A percentile compares a stretch with the other conserved stretches of the same genome.
Conservation (phyloP, 768 basidiomycete species). For the Mycena haematopus region DNA sequence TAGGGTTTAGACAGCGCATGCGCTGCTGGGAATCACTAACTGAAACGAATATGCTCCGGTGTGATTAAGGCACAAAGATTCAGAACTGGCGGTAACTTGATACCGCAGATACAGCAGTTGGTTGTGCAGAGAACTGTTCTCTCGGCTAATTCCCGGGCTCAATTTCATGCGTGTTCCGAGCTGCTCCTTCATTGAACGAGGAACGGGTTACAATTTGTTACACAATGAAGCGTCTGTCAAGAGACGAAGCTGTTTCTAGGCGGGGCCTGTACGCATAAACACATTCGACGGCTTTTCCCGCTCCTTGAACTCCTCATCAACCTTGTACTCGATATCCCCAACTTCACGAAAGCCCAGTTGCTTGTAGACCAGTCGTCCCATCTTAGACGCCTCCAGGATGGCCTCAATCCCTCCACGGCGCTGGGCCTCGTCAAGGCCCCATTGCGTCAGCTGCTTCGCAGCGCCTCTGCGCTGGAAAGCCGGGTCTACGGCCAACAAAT, state of each 20-base stretch:
- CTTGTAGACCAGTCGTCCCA: not conserved
- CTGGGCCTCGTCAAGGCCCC: not conserved
- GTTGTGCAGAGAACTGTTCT: no score
- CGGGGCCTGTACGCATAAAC: not conserved
- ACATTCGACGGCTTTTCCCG: not conserved
- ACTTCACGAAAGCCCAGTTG: not conserved
- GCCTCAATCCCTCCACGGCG: not conserved
- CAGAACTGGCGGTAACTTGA: no score
- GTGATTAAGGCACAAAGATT: not conserved
- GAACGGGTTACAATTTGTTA: no score
- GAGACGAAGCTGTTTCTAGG: no score
- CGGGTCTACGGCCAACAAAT: not conserved
- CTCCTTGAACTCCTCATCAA: not conserved
- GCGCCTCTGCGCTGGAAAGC: not conserved
- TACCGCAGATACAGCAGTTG: no score
- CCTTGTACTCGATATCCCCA: not conserved
- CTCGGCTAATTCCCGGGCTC: no score
- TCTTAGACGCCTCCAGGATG: not conserved
- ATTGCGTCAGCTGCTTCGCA: not conserved
- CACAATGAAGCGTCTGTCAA: no score
- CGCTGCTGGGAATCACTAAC: conserved; percentile 24
- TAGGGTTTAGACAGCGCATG: conserved; percentile 23
- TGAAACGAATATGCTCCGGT: conserved; percentile 25
- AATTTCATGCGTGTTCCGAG: no score
- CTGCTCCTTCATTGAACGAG: no score